Evolutionary conservation across 2,329 filamentous ascomycete species (phyloP).

Genomic region (Pseudogymnoascus sp.): DNA sequence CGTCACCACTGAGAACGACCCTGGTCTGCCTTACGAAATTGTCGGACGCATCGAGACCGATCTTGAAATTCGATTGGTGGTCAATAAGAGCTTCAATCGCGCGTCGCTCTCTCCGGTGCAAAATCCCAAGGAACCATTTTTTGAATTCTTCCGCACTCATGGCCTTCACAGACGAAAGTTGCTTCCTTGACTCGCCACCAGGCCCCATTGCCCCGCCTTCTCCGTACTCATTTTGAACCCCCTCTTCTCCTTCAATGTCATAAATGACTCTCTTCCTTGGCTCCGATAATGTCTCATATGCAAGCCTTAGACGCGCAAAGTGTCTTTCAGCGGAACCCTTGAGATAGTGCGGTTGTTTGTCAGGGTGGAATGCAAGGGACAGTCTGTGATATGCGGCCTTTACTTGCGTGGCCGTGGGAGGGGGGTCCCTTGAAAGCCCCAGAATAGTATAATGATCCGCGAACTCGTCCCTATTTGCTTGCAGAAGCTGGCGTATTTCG

Average conservation of each 20-base stretch:
- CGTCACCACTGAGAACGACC: background rate
- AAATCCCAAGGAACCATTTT: conserved; percentile 23
- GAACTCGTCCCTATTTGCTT: conserved; percentile 13
- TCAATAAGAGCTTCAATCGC: conserved; percentile 31
- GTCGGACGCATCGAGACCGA: conserved; percentile 30
- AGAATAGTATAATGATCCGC: conserved; percentile 37
- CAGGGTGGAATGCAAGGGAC: conserved; percentile 38
- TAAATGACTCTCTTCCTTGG: conserved; percentile 36
- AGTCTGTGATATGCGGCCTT: conserved; percentile 37
- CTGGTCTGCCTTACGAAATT: background rate
- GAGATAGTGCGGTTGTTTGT: conserved; percentile 35
- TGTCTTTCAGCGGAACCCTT: conserved; percentile 32
- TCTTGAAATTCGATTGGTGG: conserved; percentile 11
- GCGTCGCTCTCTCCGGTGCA: conserved; percentile 34
- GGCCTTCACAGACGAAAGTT: conserved; percentile 23
- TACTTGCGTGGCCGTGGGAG: conserved; percentile 34
- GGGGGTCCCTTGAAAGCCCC: conserved; percentile 32
- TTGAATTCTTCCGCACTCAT: conserved; percentile 15
- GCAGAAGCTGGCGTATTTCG: conserved; percentile 9
- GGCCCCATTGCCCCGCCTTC: conserved; percentile 28
- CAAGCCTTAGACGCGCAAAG: conserved; percentile 34
- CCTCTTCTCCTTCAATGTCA: conserved; percentile 35
- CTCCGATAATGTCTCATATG: conserved; percentile 36
- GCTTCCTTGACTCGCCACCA: conserved; percentile 24
- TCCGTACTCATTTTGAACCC: conserved; percentile 33